These are phyloP conservation scores for Hypoxylon fragiforme DNA, from an alignment of 495 filamentous ascomycete genomes.

Conservation along the genomic window DNA sequence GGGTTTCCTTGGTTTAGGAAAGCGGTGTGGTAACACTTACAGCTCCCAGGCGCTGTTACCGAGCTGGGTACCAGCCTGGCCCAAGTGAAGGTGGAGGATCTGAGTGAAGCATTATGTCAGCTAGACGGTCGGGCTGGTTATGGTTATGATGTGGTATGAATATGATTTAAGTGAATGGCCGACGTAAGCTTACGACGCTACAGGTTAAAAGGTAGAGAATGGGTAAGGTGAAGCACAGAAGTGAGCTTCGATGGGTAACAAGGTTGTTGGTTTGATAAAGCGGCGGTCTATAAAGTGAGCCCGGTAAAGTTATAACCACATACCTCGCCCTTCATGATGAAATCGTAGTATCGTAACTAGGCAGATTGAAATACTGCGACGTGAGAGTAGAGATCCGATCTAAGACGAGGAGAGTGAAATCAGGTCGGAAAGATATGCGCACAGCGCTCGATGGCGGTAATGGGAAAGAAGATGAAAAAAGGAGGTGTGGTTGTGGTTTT, in stretches of 20 bases:
- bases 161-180: background rate
- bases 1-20: too few species aligned
- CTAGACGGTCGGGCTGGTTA: background rate
- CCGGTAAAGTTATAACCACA: constrained; percentile 22
- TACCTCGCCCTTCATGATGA: constrained; percentile 46
- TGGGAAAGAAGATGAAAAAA: constrained; percentile 17
- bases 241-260: constrained; percentile 8
- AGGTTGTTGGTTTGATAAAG: too few species aligned
- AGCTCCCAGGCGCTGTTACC: constrained; percentile 95
- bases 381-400: constrained; percentile 10
- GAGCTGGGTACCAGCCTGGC: constrained; percentile 91
- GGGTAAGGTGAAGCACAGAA: too few species aligned
- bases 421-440: constrained; percentile 31
- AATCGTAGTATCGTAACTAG: constrained; percentile 21
- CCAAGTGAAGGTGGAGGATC: constrained; percentile 89
- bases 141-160: too few species aligned
- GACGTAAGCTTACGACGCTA: background rate
- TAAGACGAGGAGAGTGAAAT: constrained; percentile 20
- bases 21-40: constrained; percentile 65
- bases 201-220: too few species aligned
- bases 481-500: constrained; percentile 23
- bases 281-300: too few species aligned
- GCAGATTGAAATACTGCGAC: constrained; percentile 25
- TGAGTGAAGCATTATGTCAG: constrained; percentile 40
- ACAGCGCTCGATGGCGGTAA: constrained; percentile 30